Base-by-base conservation (phyloP, 148 eudicot genomes). In the Chenopodium formosanum region DNA sequence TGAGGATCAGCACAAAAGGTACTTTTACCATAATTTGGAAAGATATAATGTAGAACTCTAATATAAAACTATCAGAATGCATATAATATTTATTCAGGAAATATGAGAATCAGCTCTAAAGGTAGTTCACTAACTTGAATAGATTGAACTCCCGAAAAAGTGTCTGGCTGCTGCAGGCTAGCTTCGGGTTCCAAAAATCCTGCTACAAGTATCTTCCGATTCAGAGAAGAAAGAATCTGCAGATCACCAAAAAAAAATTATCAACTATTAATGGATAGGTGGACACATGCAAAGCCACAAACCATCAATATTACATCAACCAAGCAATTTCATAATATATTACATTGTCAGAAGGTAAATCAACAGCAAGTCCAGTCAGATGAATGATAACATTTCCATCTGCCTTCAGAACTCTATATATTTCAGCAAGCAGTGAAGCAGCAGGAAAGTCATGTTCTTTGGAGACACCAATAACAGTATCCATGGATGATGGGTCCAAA, bases 391-490 rank as follows among this genome's bases (percentile, higher is more conserved):
- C 74, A 77, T 72, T 85, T 70, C 99, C 99, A 84, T 86, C 94
- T 53, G 99, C 94, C 87, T 92, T 95, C 79, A 86, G 52, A 46
- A 89, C 90, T 88, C 92, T 89, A 40, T 88, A 90, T 34, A 93
- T 76, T 80, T 91, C 93, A 75, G 75, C 83, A 73, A 92, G 89
- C 76, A 91, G 76, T 47, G 89, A 73, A 23, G 84, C 86, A 79
- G 89, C 50, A 9, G 93, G 97, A 84, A 93, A 93, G 20, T 86
- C 94, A 31, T 78, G 71, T 31, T 88, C 84, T 74, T 84, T 83
- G 69, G 90, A 87, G 80, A 92, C 74, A 52, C 86, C 83, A 47
- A 92, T 44, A 71, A 89, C 82, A 73, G 82, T 78, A 88, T 91
- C 97, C 68, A 91, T 64, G 40, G 94, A 89, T 4, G 92, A 88